These are phyloP conservation scores for Ilyonectria sp. DNA, from an alignment of 2,329 filamentous ascomycete genomes.

Conservation along the genomic window DNA sequence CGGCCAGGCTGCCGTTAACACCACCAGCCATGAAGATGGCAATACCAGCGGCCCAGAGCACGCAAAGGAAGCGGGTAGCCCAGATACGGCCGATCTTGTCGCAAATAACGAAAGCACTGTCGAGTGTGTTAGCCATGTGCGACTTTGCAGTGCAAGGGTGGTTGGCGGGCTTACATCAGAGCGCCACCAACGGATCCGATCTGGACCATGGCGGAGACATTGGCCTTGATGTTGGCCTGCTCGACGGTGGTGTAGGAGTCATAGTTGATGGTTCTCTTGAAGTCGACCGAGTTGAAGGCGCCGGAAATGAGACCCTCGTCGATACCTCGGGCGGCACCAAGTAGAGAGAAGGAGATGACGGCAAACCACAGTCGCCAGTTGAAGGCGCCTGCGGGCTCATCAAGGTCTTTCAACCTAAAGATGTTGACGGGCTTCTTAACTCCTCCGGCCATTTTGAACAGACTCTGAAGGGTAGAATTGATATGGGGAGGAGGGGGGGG, in stretches of 20 bases:
- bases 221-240: conserved; percentile 79
- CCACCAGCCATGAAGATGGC: conserved; percentile 69
- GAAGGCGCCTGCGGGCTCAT: conserved; percentile 78
- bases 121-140: background rate
- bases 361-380: conserved; percentile 87
- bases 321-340: conserved; percentile 84
- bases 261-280: conserved; percentile 73
- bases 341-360: conserved; percentile 80
- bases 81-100: conserved; percentile 75
- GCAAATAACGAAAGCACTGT: conserved; percentile 71
- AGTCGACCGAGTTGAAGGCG: conserved; percentile 77
- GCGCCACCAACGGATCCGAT: conserved; percentile 82
- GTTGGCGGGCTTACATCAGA: conserved; percentile 60
- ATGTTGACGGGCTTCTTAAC: conserved; percentile 72
- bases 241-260: conserved; percentile 65
- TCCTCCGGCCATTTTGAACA: conserved; percentile 62
- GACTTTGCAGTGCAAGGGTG: background rate
- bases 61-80: conserved; percentile 71
- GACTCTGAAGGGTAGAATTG: background rate
- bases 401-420: conserved; percentile 75
- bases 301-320: conserved; percentile 86
- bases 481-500: background rate
- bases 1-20: conserved; percentile 66
- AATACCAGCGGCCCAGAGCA: conserved; percentile 72
- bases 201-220: conserved; percentile 87